Evolutionary conservation across 2,329 filamentous ascomycete species (phyloP).

Genomic region (Sordariomycetes sp.): DNA sequence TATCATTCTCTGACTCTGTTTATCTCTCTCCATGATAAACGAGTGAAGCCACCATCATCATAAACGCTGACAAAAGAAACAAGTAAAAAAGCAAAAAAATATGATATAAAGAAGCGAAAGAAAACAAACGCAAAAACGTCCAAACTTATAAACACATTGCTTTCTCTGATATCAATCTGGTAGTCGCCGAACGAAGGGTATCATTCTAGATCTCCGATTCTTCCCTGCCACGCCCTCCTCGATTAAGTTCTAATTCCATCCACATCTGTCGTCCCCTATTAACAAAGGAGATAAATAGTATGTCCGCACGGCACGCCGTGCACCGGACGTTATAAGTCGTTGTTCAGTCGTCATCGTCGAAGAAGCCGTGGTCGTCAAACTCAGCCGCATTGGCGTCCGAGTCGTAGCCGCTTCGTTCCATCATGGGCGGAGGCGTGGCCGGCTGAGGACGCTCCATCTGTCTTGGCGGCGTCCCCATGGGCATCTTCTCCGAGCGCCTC

Average conservation of each 20-base stretch:
- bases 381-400: conserved; percentile 48
- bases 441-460: conserved; percentile 28
- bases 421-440: conserved; percentile 48
- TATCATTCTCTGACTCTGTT: neutral
- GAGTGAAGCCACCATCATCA: conserved; percentile 3
- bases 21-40: neutral
- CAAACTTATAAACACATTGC: conserved; percentile 4
- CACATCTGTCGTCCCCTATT: neutral
- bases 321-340: conserved; percentile 4
- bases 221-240: neutral
- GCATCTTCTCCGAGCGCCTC: conserved; percentile 27
- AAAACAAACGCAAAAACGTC: conserved; percentile 4
- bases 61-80: conserved; percentile 3
- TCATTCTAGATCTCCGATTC: neutral
- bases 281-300: conserved; percentile 4
- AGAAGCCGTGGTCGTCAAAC: conserved; percentile 50
- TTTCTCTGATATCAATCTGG: neutral
- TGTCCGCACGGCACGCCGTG: neutral
- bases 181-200: neutral
- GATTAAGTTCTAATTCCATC: neutral
- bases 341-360: conserved; percentile 26
- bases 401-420: conserved; percentile 47
- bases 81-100: neutral
- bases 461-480: conserved; percentile 30
- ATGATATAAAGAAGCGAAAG: conserved; percentile 1